phyloP scores from a whole-genome alignment of 495 filamentous ascomycete genomes.

The Aspergillus asperescens region DNA sequence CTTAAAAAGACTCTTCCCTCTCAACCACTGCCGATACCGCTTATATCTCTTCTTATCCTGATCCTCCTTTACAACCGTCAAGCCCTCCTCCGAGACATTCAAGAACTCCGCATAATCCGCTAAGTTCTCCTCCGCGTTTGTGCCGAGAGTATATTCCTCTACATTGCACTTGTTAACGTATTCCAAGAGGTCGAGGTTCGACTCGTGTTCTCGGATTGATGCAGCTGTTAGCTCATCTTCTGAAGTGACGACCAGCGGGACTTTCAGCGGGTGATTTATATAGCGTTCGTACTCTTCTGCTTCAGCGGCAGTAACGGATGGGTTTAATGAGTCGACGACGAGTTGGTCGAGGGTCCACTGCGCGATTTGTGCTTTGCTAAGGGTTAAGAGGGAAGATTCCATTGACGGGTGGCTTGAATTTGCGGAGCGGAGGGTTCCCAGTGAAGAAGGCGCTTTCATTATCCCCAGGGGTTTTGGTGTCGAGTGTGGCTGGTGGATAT shows the following conservation, averaged over 20 bases:
- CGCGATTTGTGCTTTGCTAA: slow-evolving; percentile 60
- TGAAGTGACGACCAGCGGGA: slow-evolving; percentile 79
- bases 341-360: slow-evolving; percentile 88
- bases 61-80: slow-evolving; percentile 85
- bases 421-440: slow-evolving; percentile 18
- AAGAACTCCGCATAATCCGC: slow-evolving; percentile 72
- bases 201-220: slow-evolving; percentile 34
- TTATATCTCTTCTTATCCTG: slow-evolving; percentile 87
- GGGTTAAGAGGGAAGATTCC: slow-evolving; percentile 16
- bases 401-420: slow-evolving; percentile 24
- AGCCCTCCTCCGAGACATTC: slow-evolving; percentile 67
- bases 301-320: slow-evolving; percentile 66
- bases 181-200: slow-evolving; percentile 64
- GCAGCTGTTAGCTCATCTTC: slow-evolving; percentile 51
- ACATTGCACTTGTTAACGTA: slow-evolving; percentile 58
- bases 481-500: slow-evolving; percentile 28
- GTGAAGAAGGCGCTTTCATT: slow-evolving; percentile 34
- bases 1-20: slow-evolving; percentile 90
- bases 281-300: slow-evolving; percentile 86
- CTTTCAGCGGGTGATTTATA: slow-evolving; percentile 80
- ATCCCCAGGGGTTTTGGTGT: slow-evolving; percentile 35
- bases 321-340: slow-evolving; percentile 71
- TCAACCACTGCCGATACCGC: slow-evolving; percentile 89
- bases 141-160: slow-evolving; percentile 29
- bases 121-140: slow-evolving; percentile 60